Base-by-base conservation (phyloP, 306 rosid species). In the Cucurbita ficifolia region DNA sequence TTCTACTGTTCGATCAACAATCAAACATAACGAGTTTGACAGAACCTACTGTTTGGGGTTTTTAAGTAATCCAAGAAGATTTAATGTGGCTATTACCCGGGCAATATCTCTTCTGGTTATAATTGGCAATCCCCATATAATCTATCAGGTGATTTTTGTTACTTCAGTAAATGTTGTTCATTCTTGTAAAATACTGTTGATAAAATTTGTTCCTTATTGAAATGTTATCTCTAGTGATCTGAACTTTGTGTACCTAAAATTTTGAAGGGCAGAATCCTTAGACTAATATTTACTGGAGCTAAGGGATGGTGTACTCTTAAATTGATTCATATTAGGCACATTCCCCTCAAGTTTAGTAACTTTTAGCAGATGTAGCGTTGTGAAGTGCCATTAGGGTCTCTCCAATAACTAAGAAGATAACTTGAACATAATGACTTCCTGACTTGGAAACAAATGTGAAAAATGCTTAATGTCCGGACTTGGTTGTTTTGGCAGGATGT, bases 1-100 rank as follows among this genome's bases (percentile, higher is more conserved):
- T 76, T 94, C 98, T 50, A 94, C 98, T 24, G 97, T 94, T 77
- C 90, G 97, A 50, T 94, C 98, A 50, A 94, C 98, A 22, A 89
- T 94, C 82, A 94, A 85, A 73, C 98, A 94, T 80, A 87, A 94
- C 18, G 97, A 94, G 16, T 87, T 89, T 77, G 98, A 94, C 86
- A 81, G 76, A 83, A 78, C 80, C 29, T 86, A 86, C 75, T 90
- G 96, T 75, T 81, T 94, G 79, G 98, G 98, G 67, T 94, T 94
- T 76, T 79, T 94, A 82, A 94, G 97, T 87, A 94, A 94, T 77
- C 83, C 87, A 22, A 85, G 88, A 78, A 89, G 98, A 86, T 90
- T 94, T 64, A 94, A 94, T 36, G 98, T 94, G 75, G 98, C 98
- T 69, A 22, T 90, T 24, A 94, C 98, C 51, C 96, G 98, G 33